Base-by-base conservation (phyloP, 805 yeast species). In the Candida andamanensis region DNA sequence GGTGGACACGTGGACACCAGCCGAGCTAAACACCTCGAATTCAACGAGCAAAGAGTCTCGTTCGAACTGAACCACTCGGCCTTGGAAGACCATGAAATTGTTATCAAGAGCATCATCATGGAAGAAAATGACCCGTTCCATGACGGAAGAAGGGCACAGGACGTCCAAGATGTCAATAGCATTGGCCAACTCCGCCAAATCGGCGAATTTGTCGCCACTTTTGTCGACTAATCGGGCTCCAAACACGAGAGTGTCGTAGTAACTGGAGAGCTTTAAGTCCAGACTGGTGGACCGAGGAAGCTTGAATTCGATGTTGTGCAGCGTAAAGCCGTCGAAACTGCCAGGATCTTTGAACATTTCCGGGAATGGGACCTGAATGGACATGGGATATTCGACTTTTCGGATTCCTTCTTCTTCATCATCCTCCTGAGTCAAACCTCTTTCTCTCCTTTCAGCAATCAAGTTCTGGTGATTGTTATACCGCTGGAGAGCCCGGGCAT, bases 1-100 rank as follows among this genome's bases (percentile, higher is more conserved):
- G 0, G 79, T 69, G 2, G 84, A 83, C 3, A 76, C 67, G 35
- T 78, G 68, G 18, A 63, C 60, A 2, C 75, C 76, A 14, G 67
- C 62, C 5, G 49, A 43, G 28, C 67, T 59, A 52, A 59, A 81
- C 49, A 79, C 63, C 39, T 79, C 80, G 12, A 76, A 84, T 39
- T 66, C 68, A 46, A 80, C 54, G 27, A 80, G 51, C 9, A 74
- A 72, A 37, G 83, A 63, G 35, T 72, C 71, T 41, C 69, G 68
- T 11, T 65, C 67, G 3, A 78, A 64, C 32, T 75, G 60, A 15
- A 74, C 51, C 23, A 72, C 71, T 29, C 57, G 58, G 26, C 76
- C 60, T 28, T 70, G 63, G 33, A 72, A 69, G 11, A 66, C 60
- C 47, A 74, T 54, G 78, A 80, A 79, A 24, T 74, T 63, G 26